phyloP scores from a whole-genome alignment of 805 yeast species.

The Komagataella populi region DNA sequence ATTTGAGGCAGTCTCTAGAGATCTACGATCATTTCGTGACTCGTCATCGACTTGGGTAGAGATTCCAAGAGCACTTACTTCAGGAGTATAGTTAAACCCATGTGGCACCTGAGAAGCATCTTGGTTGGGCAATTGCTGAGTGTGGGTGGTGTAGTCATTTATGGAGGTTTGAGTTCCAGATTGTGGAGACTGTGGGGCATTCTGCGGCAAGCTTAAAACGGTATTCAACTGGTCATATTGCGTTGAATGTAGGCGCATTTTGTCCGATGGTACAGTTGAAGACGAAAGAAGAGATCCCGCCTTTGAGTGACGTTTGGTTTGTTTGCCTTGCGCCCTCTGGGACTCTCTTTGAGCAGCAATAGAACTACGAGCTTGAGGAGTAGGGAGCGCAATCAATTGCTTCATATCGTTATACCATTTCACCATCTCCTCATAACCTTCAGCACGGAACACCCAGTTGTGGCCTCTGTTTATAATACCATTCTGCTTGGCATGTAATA shows the following conservation, averaged over 20 bases:
- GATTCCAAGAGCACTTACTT: neutral
- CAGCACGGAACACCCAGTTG: conserved; percentile 93
- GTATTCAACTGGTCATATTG: neutral
- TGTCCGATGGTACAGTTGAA: neutral
- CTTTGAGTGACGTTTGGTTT: neutral
- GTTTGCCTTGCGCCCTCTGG: neutral
- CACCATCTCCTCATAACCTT: conserved; percentile 65
- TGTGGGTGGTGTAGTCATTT: neutral
- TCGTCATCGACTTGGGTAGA: neutral
- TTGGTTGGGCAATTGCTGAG: neutral
- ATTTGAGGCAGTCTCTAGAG: neutral
- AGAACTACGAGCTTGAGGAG: conserved; percentile 44
- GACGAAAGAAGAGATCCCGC: neutral
- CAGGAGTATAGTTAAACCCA: neutral
- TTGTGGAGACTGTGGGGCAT: neutral
- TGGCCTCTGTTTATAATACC: conserved; percentile 73
- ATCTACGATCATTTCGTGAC: neutral
- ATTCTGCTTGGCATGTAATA: conserved; percentile 59
- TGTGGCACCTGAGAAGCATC: neutral
- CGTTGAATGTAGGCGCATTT: neutral
- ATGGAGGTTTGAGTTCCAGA: neutral
- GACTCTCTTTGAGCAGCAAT: conserved; percentile 14
- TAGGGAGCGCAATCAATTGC: conserved; percentile 45
- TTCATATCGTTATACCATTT: conserved; percentile 77
- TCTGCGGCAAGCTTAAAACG: neutral